Percentiles rank a stretch among this genome's conserved stretches.
Conservation (phyloP, 345 rosid species). For the Pugionium dolabratum region DNA sequence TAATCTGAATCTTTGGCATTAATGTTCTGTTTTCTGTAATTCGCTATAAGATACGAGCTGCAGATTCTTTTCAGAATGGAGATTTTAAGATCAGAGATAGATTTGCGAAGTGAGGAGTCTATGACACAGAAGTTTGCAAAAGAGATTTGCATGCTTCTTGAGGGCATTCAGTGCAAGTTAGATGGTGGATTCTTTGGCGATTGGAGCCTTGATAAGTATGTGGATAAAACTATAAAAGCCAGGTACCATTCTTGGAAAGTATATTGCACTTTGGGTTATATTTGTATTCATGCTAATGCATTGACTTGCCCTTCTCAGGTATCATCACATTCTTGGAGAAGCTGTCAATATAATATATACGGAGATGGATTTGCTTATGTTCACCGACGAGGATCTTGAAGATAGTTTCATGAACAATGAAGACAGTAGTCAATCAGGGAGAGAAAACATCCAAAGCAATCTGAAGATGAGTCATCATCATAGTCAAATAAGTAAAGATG, state of each 20-base stretch:
- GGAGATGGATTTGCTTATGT: slow-evolving; percentile 73
- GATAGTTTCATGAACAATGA: slow-evolving; percentile 62
- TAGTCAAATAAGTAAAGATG: slow-evolving; percentile 32
- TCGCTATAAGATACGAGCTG: slow-evolving; percentile 66
- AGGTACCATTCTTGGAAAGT: slow-evolving; percentile 49
- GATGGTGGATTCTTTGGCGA: slow-evolving; percentile 91
- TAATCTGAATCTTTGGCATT: background rate
- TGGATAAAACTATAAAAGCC: slow-evolving; percentile 62
- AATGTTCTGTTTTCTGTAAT: slow-evolving; percentile 54
- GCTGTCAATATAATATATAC: slow-evolving; percentile 63
- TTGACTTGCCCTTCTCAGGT: slow-evolving; percentile 50
- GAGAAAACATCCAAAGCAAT: slow-evolving; percentile 44
- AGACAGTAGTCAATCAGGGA: slow-evolving; percentile 65
- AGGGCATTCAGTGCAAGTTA: slow-evolving; percentile 73
- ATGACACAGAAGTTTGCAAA: slow-evolving; percentile 69
- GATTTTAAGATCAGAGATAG: slow-evolving; percentile 70
- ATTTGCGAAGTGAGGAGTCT: slow-evolving; percentile 50
- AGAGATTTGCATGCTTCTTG: slow-evolving; percentile 75
- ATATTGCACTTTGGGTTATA: slow-evolving; percentile 3
- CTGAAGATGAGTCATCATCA: slow-evolving; percentile 38
- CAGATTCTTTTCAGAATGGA: slow-evolving; percentile 95
- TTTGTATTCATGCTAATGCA: slow-evolving; percentile 19
- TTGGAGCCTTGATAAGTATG: slow-evolving; percentile 87
- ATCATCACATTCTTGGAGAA: slow-evolving; percentile 56
- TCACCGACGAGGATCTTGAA: slow-evolving; percentile 63